Evolutionary conservation across 148 eudicot genomes (phyloP).

Genomic region (Talinum fruticosum): DNA sequence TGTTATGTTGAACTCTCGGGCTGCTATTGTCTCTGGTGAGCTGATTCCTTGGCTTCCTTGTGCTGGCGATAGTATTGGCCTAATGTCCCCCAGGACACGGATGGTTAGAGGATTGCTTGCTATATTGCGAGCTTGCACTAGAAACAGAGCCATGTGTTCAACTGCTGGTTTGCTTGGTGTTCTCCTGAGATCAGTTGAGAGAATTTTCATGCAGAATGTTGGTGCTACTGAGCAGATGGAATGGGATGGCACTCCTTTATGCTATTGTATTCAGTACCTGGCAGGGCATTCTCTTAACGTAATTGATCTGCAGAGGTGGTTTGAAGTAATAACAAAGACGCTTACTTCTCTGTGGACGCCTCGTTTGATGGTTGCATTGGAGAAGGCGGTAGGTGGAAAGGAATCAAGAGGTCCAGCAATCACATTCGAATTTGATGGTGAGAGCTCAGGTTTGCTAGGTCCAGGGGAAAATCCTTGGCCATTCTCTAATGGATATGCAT

Average conservation of each 20-base stretch:
- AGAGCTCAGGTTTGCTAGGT: constrained; percentile 97
- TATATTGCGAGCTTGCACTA: constrained; percentile 88
- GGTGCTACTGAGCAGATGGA: constrained; percentile 42
- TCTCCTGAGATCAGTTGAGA: constrained; percentile 79
- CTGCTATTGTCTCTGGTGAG: constrained; percentile 92
- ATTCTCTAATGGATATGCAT: constrained; percentile 85
- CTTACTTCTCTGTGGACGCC: constrained; percentile 67
- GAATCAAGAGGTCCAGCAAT: constrained; percentile 89
- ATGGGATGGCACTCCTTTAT: constrained; percentile 96
- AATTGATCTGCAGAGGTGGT: constrained; percentile 77
- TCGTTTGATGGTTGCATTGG: constrained; percentile 73
- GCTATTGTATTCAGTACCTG: constrained; percentile 87
- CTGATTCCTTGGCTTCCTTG: constrained; percentile 91
- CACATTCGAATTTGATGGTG: constrained; percentile 98
- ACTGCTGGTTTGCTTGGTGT: constrained; percentile 84
- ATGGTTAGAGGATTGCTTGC: constrained; percentile 97
- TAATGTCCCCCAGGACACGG: constrained; percentile 92
- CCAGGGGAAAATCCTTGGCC: constrained; percentile 99
- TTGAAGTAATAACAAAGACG: constrained; percentile 60
- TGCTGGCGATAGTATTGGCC: constrained; percentile 52
- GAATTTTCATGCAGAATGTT: constrained; percentile 51
- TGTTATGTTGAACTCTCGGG: constrained; percentile 98
- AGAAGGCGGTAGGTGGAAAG: constrained; percentile 91
- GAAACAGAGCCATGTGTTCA: constrained; percentile 98
- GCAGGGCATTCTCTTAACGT: constrained; percentile 89